Conservation (phyloP, 73 alveolate genomes). For the Blepharisma japonicum region DNA sequence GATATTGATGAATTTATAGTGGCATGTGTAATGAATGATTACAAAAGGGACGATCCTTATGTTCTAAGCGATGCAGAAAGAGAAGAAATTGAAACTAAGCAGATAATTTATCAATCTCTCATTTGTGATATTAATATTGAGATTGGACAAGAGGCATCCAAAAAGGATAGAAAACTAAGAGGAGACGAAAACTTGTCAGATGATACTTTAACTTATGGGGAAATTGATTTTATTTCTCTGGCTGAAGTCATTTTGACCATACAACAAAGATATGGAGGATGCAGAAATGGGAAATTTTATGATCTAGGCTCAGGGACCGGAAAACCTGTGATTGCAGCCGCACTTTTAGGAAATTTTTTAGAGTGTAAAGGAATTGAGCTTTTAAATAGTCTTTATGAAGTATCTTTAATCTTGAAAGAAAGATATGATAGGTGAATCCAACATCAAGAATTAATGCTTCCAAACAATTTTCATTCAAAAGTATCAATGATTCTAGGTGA, state of each 20-base stretch:
- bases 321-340: slow-evolving; percentile 83
- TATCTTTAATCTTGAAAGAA: slow-evolving; percentile 32
- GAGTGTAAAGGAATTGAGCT: slow-evolving; percentile 82
- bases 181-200: too few species aligned
- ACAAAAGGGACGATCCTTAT: too few species aligned
- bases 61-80: too few species aligned
- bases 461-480: slow-evolving; percentile 41
- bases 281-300: slow-evolving; percentile 67
- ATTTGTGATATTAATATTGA: too few species aligned
- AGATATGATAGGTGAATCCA: slow-evolving; percentile 34
- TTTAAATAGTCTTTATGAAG: slow-evolving; percentile 54
- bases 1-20: too few species aligned
- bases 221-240: slow-evolving; percentile 39
- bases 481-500: slow-evolving; percentile 57
- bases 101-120: too few species aligned
- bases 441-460: slow-evolving; percentile 45
- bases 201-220: slow-evolving; percentile 38
- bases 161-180: too few species aligned
- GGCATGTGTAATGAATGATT: too few species aligned
- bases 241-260: slow-evolving; percentile 26
- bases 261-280: not conserved
- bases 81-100: too few species aligned
- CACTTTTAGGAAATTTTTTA: slow-evolving; percentile 66
- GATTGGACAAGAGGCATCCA: too few species aligned
- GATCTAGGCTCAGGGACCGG: slow-evolving; percentile 95